These are phyloP conservation scores for Niveomyces coronatus DNA, from an alignment of 2,329 filamentous ascomycete species.

Conservation along the genomic window DNA sequence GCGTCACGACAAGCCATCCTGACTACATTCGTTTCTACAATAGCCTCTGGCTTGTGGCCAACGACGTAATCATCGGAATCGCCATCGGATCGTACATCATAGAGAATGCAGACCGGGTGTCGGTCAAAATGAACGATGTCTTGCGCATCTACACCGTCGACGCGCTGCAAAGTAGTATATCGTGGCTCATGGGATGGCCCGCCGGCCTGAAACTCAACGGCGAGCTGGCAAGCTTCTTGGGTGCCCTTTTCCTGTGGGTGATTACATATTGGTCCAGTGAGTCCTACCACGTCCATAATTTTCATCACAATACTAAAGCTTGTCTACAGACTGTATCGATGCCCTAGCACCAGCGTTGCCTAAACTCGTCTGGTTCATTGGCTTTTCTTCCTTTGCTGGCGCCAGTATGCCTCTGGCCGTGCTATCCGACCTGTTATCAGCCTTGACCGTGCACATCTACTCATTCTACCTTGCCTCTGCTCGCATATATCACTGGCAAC, in stretches of 20 bases:
- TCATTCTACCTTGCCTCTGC: constrained; percentile 96
- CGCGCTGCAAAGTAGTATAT: constrained; percentile 78
- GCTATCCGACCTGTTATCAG: constrained; percentile 85
- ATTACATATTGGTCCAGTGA: constrained; percentile 93
- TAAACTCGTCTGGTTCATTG: constrained; percentile 81
- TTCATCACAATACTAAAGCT: neutral
- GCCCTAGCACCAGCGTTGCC: constrained; percentile 73
- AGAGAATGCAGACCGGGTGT: constrained; percentile 81
- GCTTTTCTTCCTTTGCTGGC: constrained; percentile 88
- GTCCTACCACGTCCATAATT: constrained; percentile 17
- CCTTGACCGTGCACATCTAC: constrained; percentile 92
- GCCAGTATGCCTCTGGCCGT: constrained; percentile 95
- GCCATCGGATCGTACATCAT: constrained; percentile 94
- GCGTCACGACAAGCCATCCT: constrained; percentile 86
- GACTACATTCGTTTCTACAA: constrained; percentile 99
- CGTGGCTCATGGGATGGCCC: constrained; percentile 92
- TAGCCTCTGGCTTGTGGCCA: constrained; percentile 94
- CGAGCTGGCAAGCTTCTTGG: constrained; percentile 86
- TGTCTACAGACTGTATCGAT: constrained; percentile 54
- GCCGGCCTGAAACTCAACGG: constrained; percentile 92
- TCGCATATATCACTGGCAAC: constrained; percentile 96
- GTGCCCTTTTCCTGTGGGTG: constrained; percentile 94
- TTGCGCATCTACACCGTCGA: constrained; percentile 78
- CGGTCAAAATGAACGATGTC: constrained; percentile 64
- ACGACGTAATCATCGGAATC: constrained; percentile 97